Evolutionary conservation across 257 asterid species (phyloP), one percentile per base, ranked within the genome.

Genomic region (Nicotiana undulata): DNA sequence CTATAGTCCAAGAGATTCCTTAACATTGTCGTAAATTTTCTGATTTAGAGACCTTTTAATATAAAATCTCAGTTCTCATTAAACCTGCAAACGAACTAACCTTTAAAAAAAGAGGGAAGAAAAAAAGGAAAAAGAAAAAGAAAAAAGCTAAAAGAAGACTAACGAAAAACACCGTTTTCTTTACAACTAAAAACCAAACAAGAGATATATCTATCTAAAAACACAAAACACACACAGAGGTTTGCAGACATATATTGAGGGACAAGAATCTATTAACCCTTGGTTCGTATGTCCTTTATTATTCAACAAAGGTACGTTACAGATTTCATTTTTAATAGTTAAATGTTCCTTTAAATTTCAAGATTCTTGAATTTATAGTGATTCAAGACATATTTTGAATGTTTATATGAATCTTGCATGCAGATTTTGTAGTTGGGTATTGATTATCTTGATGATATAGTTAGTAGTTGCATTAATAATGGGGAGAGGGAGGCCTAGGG

Each of bases 401-500:
- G 34, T 72, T 56, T 70, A 13, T 72, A 40, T 52, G 74, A 22
- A 56, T 81, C 37, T 72, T 44, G 51, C n/a, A 65, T 34, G 79
- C 58, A 37, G 61, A 60, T 64, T 74, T 76, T 72, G 44, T 24
- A 24, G 1, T 49, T 72, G 44, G 78, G 60, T 49, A 12, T 24
- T 72, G 60, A 26, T 72, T 24, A 24, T 72, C 17, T 49, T 49
- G 78, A 49, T 24, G 78, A 24, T 2, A 72, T 68, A 32, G 65
- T 52, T 77, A 32, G 65, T 52, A 44, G 46, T 61, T 82, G 15
- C 78, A 72, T 79, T 87, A 70, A 40, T 85, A 86, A 93, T 93
- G 99, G 99, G 98, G 63, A 87, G 92, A 88, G 97, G 94, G 88
- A 93, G 90, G 86, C 89, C 91, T 10, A 91, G 97, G 82, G 93